Conservation (phyloP, 768 basidiomycete genomes). For the Leccinum uliginosum region DNA sequence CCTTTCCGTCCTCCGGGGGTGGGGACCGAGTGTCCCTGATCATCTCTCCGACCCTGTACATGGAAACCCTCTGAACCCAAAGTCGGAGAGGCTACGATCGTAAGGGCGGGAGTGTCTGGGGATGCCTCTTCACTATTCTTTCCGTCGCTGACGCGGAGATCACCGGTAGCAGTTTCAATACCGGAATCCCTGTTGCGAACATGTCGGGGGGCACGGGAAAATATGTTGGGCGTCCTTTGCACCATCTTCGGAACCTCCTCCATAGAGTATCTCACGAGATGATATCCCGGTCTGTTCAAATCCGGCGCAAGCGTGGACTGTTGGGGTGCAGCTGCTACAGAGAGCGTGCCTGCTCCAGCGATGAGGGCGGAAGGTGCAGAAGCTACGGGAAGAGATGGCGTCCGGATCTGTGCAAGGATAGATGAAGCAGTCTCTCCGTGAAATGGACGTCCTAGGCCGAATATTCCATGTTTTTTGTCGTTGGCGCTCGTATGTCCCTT, state of each 20-base stretch:
- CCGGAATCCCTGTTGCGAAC: slow-evolving; percentile 12
- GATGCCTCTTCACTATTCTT: slow-evolving; percentile 10
- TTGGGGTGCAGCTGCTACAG: slow-evolving; percentile 55
- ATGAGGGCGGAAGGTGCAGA: slow-evolving; percentile 54
- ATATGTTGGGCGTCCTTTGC: background rate
- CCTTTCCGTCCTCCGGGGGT: slow-evolving; percentile 17
- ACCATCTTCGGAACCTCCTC: slow-evolving; percentile 5
- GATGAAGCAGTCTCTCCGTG: slow-evolving; percentile 26
- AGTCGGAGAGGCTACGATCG: slow-evolving; percentile 16
- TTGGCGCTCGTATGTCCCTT: background rate
- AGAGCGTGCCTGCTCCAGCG: slow-evolving; percentile 60
- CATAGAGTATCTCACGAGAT: slow-evolving; percentile 50
- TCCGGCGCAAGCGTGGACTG: slow-evolving; percentile 50
- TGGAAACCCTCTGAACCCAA: slow-evolving; percentile 3
- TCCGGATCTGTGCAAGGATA: slow-evolving; percentile 17
- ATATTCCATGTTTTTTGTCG: background rate
- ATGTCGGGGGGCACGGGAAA: slow-evolving; percentile 9
- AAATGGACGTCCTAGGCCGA: slow-evolving; percentile 15
- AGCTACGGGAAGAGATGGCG: slow-evolving; percentile 19
- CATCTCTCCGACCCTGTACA: background rate
- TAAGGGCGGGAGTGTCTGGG: slow-evolving; percentile 13
- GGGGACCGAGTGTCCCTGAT: background rate
- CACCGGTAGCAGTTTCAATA: background rate
- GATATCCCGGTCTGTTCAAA: slow-evolving; percentile 59
- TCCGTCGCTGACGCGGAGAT: background rate